Base-by-base conservation (phyloP, 352 stramenopile genomes). In the Phytophthora constricta region DNA sequence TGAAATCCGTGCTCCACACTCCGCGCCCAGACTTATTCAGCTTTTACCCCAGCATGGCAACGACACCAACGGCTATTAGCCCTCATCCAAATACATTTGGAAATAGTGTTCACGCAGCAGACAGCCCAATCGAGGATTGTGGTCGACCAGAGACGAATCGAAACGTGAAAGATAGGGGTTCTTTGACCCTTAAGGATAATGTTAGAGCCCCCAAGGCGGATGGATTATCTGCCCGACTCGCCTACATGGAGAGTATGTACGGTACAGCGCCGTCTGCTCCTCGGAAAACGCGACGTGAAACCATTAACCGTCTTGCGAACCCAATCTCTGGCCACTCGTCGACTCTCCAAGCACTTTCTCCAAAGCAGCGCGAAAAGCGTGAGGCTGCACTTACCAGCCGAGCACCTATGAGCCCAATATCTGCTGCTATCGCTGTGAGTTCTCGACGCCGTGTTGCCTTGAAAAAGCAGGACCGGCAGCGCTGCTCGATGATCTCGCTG, bases 281-380 rank as follows among this genome's bases (percentile, higher is more conserved):
- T 16, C 64, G 77, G 42, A 89, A 87, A 43, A 68, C 80, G 7
- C 73, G 79, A 9, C 86, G 85, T 39, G 72, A 84, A 47, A 93
- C 86, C 9, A 71, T 92, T 7, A 54, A 84, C 20, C 78, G 86
- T 1, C 74, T 93, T 1, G 74, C 86, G 13, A 90, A 93, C 58
- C 86, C 86, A 20, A 89, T 93, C 43, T 67, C 74, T n/a, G 82
- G 86, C 1, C 72, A 87, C 60, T 78, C 82, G 10, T 90, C 84
- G 26, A 92, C 84, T 10, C 54, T 93, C 8, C 72, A 86, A 48
- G 86, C 86, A 22, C 65, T 93, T 3, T 81, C 86, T 1, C 75
- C 75, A 2, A 82, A 74, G 7, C 72, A 79, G n/a, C 78, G 86
- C 2, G 75, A 80, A 46, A 84, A 80, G 41, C 80, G 86, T 8